Base-by-base conservation (phyloP, 2,329 filamentous ascomycete genomes). In the Colletotrichum coccodes region DNA sequence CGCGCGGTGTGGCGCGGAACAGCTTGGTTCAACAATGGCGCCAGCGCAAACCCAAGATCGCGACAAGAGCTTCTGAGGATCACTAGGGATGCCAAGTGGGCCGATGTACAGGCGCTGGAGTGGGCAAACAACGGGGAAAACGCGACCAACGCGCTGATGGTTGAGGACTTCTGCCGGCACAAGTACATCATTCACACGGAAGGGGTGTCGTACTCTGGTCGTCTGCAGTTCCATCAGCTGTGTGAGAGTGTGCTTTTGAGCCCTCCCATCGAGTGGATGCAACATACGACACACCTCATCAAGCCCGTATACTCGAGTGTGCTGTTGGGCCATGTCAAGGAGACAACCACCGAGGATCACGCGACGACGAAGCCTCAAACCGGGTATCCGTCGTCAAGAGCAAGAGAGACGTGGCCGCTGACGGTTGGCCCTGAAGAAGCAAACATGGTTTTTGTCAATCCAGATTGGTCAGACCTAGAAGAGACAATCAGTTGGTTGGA, bases 181-280 rank as follows among this genome's bases (percentile, higher is more conserved):
- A 82, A 81, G 62, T 87, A 87, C 74, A 77, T 87, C 47, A 75
- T 87, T 30, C 82, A 87, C 74, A 87, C 85, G 7, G 85, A 87
- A 76, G 85, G 85, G 6, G 78, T 87, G n/a, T 82, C 84, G 4
- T 87, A 87, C 76, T 84, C 80, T 61, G 85, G 85, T 1, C 81
- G 85, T 14, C 82, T 87, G 65, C 83, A 83, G 68, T 86, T 83
- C 72, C 81, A 86, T 73, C 84, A 84, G 75, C 81, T 86, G 56
- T 87, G 85, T 73, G 79, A 74, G 11, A 83, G 81, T 70, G 82
- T 87, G 0, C 77, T 86, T 4, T 72, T 87, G 42, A 82, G 82
- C 3, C 83, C 85, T 60, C 84, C 85, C 11, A 74, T 85, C 26
- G 79, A 76, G 28, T 87, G 83, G 80, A 75, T 85, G 75, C 83